Conservation (phyloP, 1,139 yeast species). For the Trichomonascaceae sp. region DNA sequence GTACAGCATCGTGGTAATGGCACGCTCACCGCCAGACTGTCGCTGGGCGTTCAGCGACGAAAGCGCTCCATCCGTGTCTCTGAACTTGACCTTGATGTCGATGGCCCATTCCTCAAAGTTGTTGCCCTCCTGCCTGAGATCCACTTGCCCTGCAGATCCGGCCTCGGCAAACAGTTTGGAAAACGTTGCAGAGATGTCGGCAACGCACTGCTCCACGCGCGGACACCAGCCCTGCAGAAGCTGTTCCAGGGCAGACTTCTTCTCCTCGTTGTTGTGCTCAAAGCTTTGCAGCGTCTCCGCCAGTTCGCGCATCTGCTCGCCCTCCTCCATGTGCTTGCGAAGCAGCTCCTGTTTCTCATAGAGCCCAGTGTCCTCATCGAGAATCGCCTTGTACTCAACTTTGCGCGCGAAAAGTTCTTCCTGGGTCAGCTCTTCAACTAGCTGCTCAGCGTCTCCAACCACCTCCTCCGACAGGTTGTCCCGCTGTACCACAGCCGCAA, state of each 20-base stretch:
- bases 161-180: slow-evolving; percentile 53
- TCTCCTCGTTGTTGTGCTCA: neutral
- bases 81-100: slow-evolving; percentile 72
- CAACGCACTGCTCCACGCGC: slow-evolving; percentile 36
- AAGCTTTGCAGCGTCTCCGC: neutral
- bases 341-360: neutral
- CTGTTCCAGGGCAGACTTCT: neutral
- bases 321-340: neutral
- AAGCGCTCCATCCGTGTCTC: slow-evolving; percentile 49
- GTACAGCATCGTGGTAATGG: slow-evolving; percentile 85
- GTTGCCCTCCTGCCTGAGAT: slow-evolving; percentile 30
- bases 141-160: slow-evolving; percentile 77
- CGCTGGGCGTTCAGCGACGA: slow-evolving; percentile 68
- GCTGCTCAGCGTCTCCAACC: neutral
- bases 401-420: neutral
- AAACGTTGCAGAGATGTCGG: slow-evolving; percentile 47
- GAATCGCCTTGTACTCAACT: neutral
- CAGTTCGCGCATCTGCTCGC: neutral
- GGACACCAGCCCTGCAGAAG: slow-evolving; percentile 40
- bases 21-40: slow-evolving; percentile 97
- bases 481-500: neutral
- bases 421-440: neutral
- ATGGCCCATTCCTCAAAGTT: slow-evolving; percentile 68
- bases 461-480: neutral
- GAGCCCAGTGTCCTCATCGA: neutral